Percentiles rank a stretch among this genome's conserved stretches.
phyloP scores from a whole-genome alignment of 306 rosid genomes.

The Sicyos baderoa region DNA sequence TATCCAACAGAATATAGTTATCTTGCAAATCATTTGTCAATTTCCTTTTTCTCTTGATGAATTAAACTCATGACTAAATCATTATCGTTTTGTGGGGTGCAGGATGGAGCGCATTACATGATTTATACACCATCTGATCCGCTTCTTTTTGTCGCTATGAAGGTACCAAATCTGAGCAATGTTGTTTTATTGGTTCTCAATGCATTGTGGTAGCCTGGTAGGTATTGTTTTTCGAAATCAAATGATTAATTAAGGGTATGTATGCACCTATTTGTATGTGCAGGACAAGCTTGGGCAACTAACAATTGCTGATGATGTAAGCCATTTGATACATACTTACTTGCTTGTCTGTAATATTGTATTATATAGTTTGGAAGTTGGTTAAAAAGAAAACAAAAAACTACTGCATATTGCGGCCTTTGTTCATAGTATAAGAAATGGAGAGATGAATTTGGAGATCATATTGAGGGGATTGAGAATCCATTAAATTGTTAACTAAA shows the following conservation, averaged over 20 bases:
- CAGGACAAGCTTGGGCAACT: constrained; percentile 64
- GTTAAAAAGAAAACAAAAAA: background rate
- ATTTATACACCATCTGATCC: constrained; percentile 88
- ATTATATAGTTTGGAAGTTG: background rate
- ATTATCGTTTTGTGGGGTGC: constrained; percentile 20
- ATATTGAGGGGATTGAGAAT: background rate
- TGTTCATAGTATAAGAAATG: background rate
- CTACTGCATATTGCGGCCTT: background rate
- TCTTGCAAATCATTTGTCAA: background rate
- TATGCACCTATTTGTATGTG: constrained; percentile 24
- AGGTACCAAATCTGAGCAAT: constrained; percentile 25
- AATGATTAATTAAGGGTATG: background rate
- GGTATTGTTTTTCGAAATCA: background rate
- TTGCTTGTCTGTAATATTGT: background rate
- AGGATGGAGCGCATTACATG: constrained; percentile 76
- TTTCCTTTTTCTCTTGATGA: background rate
- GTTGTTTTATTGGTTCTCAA: background rate
- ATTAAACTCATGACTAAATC: background rate
- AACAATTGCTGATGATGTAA: constrained; percentile 91
- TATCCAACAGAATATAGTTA: background rate
- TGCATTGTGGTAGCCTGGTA: background rate
- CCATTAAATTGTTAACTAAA: background rate
- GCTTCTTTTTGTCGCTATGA: constrained; percentile 53
- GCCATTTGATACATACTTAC: constrained; percentile 22
- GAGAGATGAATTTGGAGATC: background rate